Conservation (phyloP, 208 protist genomes). For the Trypanosoma lewisi region DNA sequence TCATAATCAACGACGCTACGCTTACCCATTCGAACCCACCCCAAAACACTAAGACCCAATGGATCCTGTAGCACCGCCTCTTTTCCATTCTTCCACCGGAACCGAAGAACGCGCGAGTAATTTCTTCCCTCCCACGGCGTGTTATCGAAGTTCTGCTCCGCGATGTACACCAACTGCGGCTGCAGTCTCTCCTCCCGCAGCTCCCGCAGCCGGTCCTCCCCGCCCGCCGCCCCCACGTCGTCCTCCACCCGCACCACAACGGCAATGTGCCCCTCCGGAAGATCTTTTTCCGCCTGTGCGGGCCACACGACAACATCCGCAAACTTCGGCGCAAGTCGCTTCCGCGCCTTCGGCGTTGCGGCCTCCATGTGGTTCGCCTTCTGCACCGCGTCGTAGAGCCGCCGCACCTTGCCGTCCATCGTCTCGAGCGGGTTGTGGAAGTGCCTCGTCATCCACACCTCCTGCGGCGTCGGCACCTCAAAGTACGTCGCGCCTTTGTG, state of each 20-base stretch:
- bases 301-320: conserved; percentile 49
- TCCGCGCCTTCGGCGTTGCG: conserved; percentile 33
- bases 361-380: conserved; percentile 35
- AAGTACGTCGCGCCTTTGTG: conserved; percentile 35
- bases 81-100: conserved; percentile 35
- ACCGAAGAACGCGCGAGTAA: conserved; percentile 53
- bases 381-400: conserved; percentile 2
- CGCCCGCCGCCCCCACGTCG: conserved; percentile 43
- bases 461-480: conserved; percentile 20
- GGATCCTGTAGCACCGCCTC: conserved; percentile 31
- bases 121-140: conserved; percentile 40
- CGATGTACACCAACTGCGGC: conserved; percentile 58
- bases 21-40: conserved; percentile 43
- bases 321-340: conserved; percentile 38
- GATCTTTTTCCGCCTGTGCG: conserved; percentile 1
- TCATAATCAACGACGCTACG: conserved; percentile 8
- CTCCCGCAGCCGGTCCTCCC: conserved; percentile 27
- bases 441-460: conserved; percentile 35
- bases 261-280: conserved; percentile 38
- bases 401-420: not conserved
- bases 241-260: conserved; percentile 61
- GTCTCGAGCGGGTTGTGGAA: conserved; percentile 43
- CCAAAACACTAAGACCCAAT: conserved; percentile 29
- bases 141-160: conserved; percentile 71
- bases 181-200: conserved; percentile 40